A percentile compares a stretch with the other conserved stretches of the same genome.
Evolutionary conservation across 352 stramenopile genomes (phyloP).

Genomic region (Pythium rishiriense): DNA sequence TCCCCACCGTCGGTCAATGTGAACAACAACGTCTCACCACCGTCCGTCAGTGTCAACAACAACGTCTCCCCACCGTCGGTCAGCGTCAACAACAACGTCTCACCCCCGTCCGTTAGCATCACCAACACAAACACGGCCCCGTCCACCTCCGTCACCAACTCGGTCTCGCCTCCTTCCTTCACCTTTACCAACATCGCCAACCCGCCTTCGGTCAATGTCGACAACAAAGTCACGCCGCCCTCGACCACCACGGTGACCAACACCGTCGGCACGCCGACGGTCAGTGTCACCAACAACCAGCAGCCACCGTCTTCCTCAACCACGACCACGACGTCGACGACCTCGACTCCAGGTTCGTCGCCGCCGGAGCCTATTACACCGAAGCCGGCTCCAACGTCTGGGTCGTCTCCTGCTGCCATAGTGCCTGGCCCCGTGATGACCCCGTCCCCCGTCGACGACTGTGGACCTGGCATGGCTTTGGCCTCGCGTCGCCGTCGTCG

Average conservation of each 20-base stretch:
- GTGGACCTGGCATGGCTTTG: neutral
- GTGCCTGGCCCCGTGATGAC: neutral
- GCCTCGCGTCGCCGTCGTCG: too few relatives aligned
- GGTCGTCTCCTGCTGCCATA: neutral
- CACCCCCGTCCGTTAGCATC: neutral
- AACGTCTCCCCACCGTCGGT: slow-evolving; percentile 4
- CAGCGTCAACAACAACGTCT: slow-evolving; percentile 6
- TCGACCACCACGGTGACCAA: neutral
- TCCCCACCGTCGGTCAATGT: slow-evolving; percentile 1
- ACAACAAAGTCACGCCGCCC: neutral
- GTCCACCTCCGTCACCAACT: neutral
- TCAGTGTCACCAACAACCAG: slow-evolving; percentile 4
- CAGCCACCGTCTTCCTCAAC: too few relatives aligned
- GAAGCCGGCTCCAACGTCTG: neutral
- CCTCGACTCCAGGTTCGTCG: neutral
- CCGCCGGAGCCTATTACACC: neutral
- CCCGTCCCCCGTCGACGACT: neutral
- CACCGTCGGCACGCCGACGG: neutral
- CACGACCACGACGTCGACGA: neutral
- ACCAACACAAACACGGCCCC: neutral
- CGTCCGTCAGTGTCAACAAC: slow-evolving; percentile 11
- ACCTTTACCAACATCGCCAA: slow-evolving; percentile 4
- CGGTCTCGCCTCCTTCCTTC: neutral
- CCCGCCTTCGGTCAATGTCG: neutral
- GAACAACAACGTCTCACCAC: neutral